phyloP scores from a whole-genome alignment of 73 alveolate genomes.

The Paramecium biaurelia region DNA sequence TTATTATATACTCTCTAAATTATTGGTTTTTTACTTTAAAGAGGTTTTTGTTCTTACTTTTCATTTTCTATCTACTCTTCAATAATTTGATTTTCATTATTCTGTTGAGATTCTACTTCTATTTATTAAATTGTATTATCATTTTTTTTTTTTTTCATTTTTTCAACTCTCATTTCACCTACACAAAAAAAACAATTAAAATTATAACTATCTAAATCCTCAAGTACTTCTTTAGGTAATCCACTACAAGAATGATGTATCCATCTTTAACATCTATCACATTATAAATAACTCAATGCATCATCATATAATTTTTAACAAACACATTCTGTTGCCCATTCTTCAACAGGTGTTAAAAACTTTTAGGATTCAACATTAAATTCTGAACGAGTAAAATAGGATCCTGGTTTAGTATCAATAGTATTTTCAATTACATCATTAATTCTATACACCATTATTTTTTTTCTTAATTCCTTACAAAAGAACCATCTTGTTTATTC shows the following conservation, averaged over 20 bases:
- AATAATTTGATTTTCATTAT: neutral
- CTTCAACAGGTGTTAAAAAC: neutral
- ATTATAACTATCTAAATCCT: neutral
- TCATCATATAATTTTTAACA: neutral
- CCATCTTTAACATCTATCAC: neutral
- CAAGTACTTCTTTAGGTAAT: neutral
- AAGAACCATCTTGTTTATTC: neutral
- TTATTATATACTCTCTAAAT: neutral
- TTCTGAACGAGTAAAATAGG: neutral
- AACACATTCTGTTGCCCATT: neutral
- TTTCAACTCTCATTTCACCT: neutral
- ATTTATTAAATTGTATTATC: neutral
- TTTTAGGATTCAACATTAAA: neutral
- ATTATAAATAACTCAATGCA: neutral
- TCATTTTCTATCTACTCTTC: neutral
- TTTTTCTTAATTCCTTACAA: neutral
- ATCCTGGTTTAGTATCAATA: neutral
- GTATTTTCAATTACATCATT: neutral
- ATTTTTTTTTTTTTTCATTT: neutral
- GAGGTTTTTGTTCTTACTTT: neutral
- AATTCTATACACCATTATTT: neutral
- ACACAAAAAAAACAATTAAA: neutral
- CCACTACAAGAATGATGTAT: neutral
- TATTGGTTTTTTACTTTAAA: neutral
- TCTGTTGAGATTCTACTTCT: neutral